These are phyloP conservation scores for Talaromyces verruculosus DNA, from an alignment of 2,329 filamentous ascomycete genomes.

Conservation along the genomic window DNA sequence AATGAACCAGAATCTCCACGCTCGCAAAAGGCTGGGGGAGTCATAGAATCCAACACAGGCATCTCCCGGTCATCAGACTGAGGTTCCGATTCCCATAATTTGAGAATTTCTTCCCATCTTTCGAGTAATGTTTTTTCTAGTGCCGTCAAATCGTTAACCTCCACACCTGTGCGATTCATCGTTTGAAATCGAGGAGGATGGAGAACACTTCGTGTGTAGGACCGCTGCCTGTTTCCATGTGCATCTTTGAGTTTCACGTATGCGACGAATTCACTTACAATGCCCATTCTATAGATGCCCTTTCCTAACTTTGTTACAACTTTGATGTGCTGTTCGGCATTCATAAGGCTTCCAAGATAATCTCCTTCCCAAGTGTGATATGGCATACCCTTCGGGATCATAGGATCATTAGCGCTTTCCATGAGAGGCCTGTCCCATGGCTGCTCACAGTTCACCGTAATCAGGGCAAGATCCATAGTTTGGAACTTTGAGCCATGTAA, in stretches of 20 bases:
- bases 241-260: background rate
- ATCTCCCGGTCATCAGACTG: too few species aligned
- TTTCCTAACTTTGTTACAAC: conserved; percentile 2
- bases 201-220: background rate
- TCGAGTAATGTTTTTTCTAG: background rate
- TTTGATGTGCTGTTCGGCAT: background rate
- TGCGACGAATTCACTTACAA: background rate
- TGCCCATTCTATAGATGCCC: background rate
- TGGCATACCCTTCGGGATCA: background rate
- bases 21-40: background rate
- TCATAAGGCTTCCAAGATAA: background rate
- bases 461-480: background rate
- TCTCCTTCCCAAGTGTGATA: background rate
- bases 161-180: background rate
- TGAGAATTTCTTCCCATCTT: background rate
- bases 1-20: background rate
- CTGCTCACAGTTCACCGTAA: background rate
- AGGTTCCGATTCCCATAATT: too few species aligned
- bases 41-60: too few species aligned
- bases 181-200: background rate
- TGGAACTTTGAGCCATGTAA: background rate
- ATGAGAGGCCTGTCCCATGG: background rate
- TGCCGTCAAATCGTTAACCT: background rate
- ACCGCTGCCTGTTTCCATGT: background rate
- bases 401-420: background rate